Evolutionary conservation across 2,329 filamentous ascomycete species (phyloP).

Genomic region (Talaromyces albobiverticillius): DNA sequence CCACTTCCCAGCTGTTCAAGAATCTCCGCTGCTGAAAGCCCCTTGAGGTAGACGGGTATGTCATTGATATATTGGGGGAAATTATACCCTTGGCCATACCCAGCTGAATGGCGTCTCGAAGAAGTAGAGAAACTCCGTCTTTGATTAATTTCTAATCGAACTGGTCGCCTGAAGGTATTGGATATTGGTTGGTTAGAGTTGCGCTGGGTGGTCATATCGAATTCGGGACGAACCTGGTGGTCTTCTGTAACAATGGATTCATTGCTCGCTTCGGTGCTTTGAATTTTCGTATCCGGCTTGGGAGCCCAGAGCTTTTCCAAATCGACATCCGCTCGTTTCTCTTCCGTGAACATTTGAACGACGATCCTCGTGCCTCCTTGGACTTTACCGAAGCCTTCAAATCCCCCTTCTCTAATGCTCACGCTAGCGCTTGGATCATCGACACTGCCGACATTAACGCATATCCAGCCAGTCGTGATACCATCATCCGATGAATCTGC

Average conservation of each 20-base stretch:
- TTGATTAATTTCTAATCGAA: slow-evolving; percentile 24
- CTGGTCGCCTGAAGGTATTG: slow-evolving; percentile 17
- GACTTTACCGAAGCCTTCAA: slow-evolving; percentile 73
- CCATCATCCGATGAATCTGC: slow-evolving; percentile 69
- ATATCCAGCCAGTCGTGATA: slow-evolving; percentile 93
- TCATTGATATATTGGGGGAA: neutral
- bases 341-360: slow-evolving; percentile 69
- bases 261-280: neutral
- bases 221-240: slow-evolving; percentile 22
- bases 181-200: slow-evolving; percentile 22
- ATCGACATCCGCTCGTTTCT: slow-evolving; percentile 65
- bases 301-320: slow-evolving; percentile 63
- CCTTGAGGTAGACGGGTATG: slow-evolving; percentile 10
- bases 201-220: slow-evolving; percentile 19
- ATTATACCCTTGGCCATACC: neutral
- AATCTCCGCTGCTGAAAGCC: slow-evolving; percentile 19
- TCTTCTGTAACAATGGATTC: neutral
- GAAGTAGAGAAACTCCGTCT: slow-evolving; percentile 28
- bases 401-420: slow-evolving; percentile 31
- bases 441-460: slow-evolving; percentile 78
- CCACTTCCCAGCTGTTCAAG: slow-evolving; percentile 35
- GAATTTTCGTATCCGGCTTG: slow-evolving; percentile 25
- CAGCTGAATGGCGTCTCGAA: no score
- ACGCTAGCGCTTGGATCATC: slow-evolving; percentile 48
- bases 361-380: slow-evolving; percentile 61